A percentile compares a stretch with the other conserved stretches of the same genome.
phyloP scores from a whole-genome alignment of 2,329 filamentous ascomycete species.

The Zymoseptoria pseudotritici region DNA sequence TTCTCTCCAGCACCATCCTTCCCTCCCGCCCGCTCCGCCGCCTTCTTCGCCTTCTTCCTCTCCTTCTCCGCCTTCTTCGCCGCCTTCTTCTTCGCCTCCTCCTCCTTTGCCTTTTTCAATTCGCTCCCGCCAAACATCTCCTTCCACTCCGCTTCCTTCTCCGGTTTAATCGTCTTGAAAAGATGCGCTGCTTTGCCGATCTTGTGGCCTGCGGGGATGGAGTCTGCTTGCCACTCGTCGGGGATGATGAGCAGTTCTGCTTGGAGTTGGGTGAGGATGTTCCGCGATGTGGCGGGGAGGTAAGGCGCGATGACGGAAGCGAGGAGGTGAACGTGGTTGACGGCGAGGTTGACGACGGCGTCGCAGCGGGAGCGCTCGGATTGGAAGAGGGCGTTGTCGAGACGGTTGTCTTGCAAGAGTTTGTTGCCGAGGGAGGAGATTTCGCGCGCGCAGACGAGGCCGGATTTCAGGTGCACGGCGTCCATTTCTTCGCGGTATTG shows the following conservation, averaged over 20 bases:
- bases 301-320: constrained; percentile 74
- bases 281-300: constrained; percentile 69
- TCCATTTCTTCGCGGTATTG: constrained; percentile 63
- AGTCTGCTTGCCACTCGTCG: constrained; percentile 53
- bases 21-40: constrained; percentile 53
- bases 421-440: constrained; percentile 57
- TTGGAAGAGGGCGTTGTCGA: constrained; percentile 55
- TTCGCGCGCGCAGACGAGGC: constrained; percentile 57
- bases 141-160: constrained; percentile 78
- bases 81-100: constrained; percentile 49
- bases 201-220: constrained; percentile 64
- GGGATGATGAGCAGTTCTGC: constrained; percentile 35
- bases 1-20: constrained; percentile 51
- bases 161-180: constrained; percentile 73
- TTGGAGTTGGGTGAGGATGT: constrained; percentile 69
- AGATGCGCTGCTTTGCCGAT: constrained; percentile 74
- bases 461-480: constrained; percentile 61
- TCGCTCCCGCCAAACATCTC: constrained; percentile 63
- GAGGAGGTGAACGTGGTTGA: constrained; percentile 77
- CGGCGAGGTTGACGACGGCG: constrained; percentile 64
- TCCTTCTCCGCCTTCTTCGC: constrained; percentile 63
- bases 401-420: constrained; percentile 51
- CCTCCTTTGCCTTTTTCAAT: constrained; percentile 63
- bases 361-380: constrained; percentile 53
- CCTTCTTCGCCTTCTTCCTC: constrained; percentile 53